Percentiles rank a stretch among this genome's conserved stretches.
Evolutionary conservation across 129 eudicot genomes (phyloP).

Genomic region (Ambrosia artemisiifolia): DNA sequence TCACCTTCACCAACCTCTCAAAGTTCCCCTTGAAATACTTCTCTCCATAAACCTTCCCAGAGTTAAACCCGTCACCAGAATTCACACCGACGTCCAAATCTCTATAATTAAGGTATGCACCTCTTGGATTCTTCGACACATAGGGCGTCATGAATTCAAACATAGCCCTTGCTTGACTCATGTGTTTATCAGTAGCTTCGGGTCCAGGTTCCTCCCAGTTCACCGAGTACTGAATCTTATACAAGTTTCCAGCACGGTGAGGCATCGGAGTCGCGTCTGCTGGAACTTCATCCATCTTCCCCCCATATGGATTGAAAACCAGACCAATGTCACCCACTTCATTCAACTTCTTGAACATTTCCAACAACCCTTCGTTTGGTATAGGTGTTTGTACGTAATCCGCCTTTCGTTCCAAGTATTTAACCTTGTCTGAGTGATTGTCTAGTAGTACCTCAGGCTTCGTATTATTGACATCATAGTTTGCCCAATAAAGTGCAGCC

Average conservation of each 20-base stretch:
- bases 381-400: slow-evolving; percentile 42
- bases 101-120: slow-evolving; percentile 22
- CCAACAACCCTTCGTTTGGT: slow-evolving; percentile 23
- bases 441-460: slow-evolving; percentile 5
- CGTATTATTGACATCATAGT: slow-evolving; percentile 16
- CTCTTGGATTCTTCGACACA: slow-evolving; percentile 37
- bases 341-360: slow-evolving; percentile 25
- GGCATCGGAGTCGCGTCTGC: slow-evolving; percentile 48
- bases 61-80: slow-evolving; percentile 21
- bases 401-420: slow-evolving; percentile 37
- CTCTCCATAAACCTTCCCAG: slow-evolving; percentile 37
- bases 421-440: background rate
- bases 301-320: slow-evolving; percentile 46
- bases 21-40: slow-evolving; percentile 41
- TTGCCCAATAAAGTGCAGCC: slow-evolving; percentile 20
- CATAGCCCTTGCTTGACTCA: slow-evolving; percentile 22
- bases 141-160: slow-evolving; percentile 18
- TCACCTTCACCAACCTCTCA: slow-evolving; percentile 45
- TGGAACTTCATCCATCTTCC: slow-evolving; percentile 44
- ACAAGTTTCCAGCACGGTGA: slow-evolving; percentile 61
- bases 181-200: slow-evolving; percentile 9
- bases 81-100: slow-evolving; percentile 34
- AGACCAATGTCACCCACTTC: slow-evolving; percentile 17
- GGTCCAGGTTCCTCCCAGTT: slow-evolving; percentile 37
- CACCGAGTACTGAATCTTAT: slow-evolving; percentile 37